These are phyloP conservation scores for Colletotrichum ledebouriae DNA, from an alignment of 2,329 filamentous ascomycete genomes.

Conservation along the genomic window DNA sequence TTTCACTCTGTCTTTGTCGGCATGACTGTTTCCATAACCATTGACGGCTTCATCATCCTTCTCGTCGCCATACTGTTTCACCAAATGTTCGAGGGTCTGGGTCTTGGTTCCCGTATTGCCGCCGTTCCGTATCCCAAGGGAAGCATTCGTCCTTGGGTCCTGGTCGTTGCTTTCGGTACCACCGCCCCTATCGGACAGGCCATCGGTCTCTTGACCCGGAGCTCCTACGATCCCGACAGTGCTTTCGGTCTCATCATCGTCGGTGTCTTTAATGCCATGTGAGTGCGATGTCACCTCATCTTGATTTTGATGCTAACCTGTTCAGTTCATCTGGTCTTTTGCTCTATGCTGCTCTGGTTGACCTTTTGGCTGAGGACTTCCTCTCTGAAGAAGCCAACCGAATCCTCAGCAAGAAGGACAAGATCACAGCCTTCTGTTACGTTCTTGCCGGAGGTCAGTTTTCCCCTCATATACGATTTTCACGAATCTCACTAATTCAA, in stretches of 20 bases:
- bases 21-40: conserved; percentile 78
- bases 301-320: not conserved
- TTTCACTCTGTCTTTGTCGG: conserved; percentile 85
- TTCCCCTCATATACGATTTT: not conserved
- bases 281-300: conserved; percentile 45
- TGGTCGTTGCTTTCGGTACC: conserved; percentile 74
- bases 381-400: conserved; percentile 68
- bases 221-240: conserved; percentile 72
- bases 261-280: conserved; percentile 75
- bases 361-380: conserved; percentile 75
- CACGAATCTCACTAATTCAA: conserved; percentile 15
- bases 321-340: conserved; percentile 69
- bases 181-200: conserved; percentile 87
- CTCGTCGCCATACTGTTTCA: conserved; percentile 80
- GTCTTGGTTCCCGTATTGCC: conserved; percentile 78
- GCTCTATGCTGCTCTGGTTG: conserved; percentile 73
- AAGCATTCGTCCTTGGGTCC: conserved; percentile 70
- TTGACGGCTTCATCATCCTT: conserved; percentile 75
- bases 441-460: conserved; percentile 65
- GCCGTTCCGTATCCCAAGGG: conserved; percentile 71
- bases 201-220: conserved; percentile 69
- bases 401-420: conserved; percentile 65
- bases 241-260: conserved; percentile 75
- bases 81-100: conserved; percentile 78
- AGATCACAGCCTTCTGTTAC: conserved; percentile 65